Percentiles rank a stretch among this genome's conserved stretches.
Conservation (phyloP, 106 monocot genomes). For the Platanthera guangdongensis region DNA sequence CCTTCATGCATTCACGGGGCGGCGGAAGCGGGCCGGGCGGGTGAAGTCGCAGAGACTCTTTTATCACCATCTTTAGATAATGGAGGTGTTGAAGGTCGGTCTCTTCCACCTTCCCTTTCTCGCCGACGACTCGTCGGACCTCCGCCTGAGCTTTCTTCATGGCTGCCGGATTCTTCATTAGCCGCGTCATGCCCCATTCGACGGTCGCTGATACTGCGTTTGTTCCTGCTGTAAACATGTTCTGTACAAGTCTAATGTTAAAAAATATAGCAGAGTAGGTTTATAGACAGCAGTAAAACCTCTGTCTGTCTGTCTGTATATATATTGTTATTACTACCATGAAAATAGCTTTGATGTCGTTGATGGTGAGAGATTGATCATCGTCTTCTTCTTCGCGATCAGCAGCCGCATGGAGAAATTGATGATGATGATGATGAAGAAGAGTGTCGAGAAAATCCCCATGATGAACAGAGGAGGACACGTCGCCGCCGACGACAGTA, state of each 20-base stretch:
- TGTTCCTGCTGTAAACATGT: slow-evolving; percentile 9
- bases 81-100: slow-evolving; percentile 2
- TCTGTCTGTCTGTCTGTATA: no score
- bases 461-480: neutral
- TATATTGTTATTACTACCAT: neutral
- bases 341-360: neutral
- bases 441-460: neutral
- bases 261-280: no score
- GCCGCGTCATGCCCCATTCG: slow-evolving; percentile 12
- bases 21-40: neutral
- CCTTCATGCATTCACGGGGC: neutral
- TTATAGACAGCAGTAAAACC: no score
- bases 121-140: neutral
- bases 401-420: neutral
- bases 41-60: slow-evolving; percentile 3
- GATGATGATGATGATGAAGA: neutral
- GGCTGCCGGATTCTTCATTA: slow-evolving; percentile 1
- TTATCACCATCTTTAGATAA: slow-evolving; percentile 2
- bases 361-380: neutral
- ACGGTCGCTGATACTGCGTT: neutral
- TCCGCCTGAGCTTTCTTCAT: slow-evolving; percentile 4
- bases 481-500: neutral
- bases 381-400: neutral
- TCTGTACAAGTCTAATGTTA: neutral
- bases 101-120: slow-evolving; percentile 15